A percentile compares a stretch with the other conserved stretches of the same genome.
Evolutionary conservation across 192 early-diverging fungal species (phyloP).

Genomic region (Lobosporangium transversale): DNA sequence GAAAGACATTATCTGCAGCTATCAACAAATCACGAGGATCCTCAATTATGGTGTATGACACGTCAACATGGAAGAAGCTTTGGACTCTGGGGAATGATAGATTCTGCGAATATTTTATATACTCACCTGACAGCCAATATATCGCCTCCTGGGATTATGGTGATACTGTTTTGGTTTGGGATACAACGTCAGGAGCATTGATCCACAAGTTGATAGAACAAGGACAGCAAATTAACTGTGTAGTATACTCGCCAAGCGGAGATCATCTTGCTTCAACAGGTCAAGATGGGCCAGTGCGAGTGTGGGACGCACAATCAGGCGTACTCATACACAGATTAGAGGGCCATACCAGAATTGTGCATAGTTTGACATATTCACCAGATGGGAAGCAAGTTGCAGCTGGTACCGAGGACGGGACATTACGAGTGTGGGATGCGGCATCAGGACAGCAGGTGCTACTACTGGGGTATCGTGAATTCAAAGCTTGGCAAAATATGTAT

Average conservation of each 20-base stretch:
- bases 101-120: no score
- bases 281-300: background rate
- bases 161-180: background rate
- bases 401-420: background rate
- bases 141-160: background rate
- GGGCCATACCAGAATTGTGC: background rate
- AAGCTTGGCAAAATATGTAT: no score
- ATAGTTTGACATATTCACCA: background rate
- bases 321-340: background rate
- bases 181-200: background rate
- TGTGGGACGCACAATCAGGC: conserved; percentile 3
- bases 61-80: no score
- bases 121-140: background rate
- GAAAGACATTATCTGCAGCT: no score
- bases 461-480: no score
- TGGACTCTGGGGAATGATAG: no score
- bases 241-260: background rate
- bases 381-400: background rate
- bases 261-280: background rate
- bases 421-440: conserved; percentile 3
- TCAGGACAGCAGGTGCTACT: no score
- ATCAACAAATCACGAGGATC: no score
- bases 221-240: background rate
- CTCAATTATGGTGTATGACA: no score
- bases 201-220: background rate